These are phyloP conservation scores for Cryphonectria carpinicola DNA, from an alignment of 2,329 filamentous ascomycete species.

Conservation along the genomic window DNA sequence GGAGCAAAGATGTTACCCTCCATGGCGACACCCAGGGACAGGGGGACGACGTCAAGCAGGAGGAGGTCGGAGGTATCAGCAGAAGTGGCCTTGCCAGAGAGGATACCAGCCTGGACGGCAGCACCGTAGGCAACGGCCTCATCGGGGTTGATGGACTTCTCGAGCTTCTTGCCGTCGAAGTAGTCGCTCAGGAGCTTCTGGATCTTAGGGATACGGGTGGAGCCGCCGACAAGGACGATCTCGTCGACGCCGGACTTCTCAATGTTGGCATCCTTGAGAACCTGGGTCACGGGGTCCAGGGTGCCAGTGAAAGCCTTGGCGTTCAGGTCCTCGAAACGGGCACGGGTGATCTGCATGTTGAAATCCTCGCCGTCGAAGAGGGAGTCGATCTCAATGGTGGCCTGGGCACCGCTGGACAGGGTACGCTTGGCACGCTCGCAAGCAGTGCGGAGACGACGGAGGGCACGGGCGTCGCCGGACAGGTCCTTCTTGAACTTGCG, in stretches of 20 bases:
- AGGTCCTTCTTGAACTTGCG: conserved; percentile 81
- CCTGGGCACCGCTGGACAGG: conserved; percentile 94
- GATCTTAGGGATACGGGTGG: conserved; percentile 97
- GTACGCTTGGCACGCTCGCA: conserved; percentile 99
- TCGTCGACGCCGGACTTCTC: conserved; percentile 94
- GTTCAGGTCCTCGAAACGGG: conserved; percentile 98
- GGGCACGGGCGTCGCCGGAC: conserved; percentile 82
- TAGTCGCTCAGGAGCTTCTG: conserved; percentile 99
- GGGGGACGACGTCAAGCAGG: conserved; percentile 92
- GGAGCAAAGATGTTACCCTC: conserved; percentile 99
- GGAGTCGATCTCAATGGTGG: conserved; percentile 97
- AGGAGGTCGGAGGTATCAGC: conserved; percentile 94
- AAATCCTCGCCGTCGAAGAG: conserved; percentile 98
- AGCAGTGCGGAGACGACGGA: conserved; percentile 93
- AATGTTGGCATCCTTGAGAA: conserved; percentile 87
- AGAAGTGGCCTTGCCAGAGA: conserved; percentile 96
- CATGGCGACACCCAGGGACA: conserved; percentile 98
- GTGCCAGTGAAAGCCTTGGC: conserved; percentile 93
- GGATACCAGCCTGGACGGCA: conserved; percentile 97
- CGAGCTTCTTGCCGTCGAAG: conserved; percentile 99
- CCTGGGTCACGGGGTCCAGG: conserved; percentile 92
- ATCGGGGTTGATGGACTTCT: conserved; percentile 99
- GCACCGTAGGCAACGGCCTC: conserved; percentile 99
- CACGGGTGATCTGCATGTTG: conserved; percentile 95
- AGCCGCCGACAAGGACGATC: conserved; percentile 98